Evolutionary conservation across 495 filamentous ascomycete genomes (phyloP), one percentile per base, ranked within the genome.

Genomic region (Wilcoxina mikolae): DNA sequence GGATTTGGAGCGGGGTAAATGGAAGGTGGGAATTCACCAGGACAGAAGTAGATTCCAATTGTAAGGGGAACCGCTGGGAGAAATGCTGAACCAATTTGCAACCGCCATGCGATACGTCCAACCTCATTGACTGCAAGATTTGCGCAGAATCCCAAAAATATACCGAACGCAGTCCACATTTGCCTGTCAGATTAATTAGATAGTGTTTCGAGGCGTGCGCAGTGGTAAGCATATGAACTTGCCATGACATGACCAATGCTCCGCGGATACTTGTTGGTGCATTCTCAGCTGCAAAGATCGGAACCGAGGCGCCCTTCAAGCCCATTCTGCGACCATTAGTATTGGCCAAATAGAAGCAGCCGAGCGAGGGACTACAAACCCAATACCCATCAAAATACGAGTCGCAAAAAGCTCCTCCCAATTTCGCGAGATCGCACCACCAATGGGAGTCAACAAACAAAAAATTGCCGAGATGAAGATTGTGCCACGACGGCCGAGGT

Each of bases 11-110:
- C 35, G 12, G 35, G 20, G 35, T n/a, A n/a, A 39, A 39, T 39
- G 35, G 35, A 5, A 39, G 35, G 12, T 46, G 22, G 17, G 23
- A 17, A 17, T 22, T 15, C 24, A 46, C 43, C 86, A 0, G 85
- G 84, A 45, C 80, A 85, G 31, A 78, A 60, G 63, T 78, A 88
- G 15, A 88, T 78, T 56, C 80, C 78, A 25, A 65, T 70, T 61
- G 75, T 77, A 54, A 87, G 81, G 47, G 87, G 61, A 24, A 89
- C 64, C 18, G 84, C 80, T 0, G 82, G 83, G 10, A 91, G 68
- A 67, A 84, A 73, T 11, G 86, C 80, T n/a, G 83, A 87, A 7
- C 75, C 84, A 72, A 91, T 77, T 83, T 88, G 88, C 47, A 87
- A 63, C 25, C 85, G 76, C 85, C 85, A 90, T 26, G 51, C 51